Conservation (phyloP, 352 stramenopile species). For the Globisporangium abappressorium region DNA sequence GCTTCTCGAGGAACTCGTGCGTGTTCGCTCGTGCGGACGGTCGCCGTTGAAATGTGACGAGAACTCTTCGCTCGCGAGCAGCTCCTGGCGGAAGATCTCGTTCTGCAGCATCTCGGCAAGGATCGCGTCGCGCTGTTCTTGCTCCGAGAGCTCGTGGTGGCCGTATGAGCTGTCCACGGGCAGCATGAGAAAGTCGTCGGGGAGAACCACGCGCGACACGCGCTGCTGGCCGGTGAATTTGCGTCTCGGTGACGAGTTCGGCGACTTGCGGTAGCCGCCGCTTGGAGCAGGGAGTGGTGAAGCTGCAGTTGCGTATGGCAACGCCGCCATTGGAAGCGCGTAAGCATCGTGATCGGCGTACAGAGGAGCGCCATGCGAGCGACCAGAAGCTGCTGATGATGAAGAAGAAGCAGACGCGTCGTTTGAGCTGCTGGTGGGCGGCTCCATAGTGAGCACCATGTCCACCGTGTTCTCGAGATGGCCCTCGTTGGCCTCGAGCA, state of each 20-base stretch:
- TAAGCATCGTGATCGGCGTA: not conserved
- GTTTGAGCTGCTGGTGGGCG: conserved; percentile 12
- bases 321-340: conserved; percentile 3
- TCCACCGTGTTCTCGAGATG: conserved; percentile 76
- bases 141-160: conserved; percentile 38
- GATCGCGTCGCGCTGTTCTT: conserved; percentile 67
- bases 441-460: conserved; percentile 69
- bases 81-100: conserved; percentile 76
- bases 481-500: conserved; percentile 66
- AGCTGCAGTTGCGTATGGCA: conserved; percentile 6
- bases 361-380: not conserved
- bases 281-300: conserved; percentile 11
- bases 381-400: not conserved
- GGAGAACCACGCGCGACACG: conserved; percentile 35
- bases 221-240: conserved; percentile 16
- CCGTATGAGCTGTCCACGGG: conserved; percentile 26
- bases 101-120: conserved; percentile 82
- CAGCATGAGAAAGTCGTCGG: conserved; percentile 72
- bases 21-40: conserved; percentile 11
- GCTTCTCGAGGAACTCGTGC: conserved; percentile 11
- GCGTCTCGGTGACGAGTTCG: conserved; percentile 13
- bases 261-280: conserved; percentile 10
- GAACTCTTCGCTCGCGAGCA: conserved; percentile 71
- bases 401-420: conserved; percentile 9
- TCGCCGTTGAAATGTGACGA: conserved; percentile 59